phyloP scores from a whole-genome alignment of 1,284 basidiomycete species.

The Ustilago curta region DNA sequence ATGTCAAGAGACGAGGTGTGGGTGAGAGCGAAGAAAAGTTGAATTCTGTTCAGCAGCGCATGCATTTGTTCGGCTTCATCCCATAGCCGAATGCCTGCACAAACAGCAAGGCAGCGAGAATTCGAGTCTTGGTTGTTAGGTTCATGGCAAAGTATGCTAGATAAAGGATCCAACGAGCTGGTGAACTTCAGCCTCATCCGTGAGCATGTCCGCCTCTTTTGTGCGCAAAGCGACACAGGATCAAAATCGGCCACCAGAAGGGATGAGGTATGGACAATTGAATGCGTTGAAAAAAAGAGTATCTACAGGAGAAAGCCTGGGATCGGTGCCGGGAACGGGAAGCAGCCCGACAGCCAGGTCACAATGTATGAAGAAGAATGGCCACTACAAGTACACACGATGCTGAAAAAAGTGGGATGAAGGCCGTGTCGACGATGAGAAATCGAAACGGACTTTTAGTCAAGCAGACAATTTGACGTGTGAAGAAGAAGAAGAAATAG shows the following conservation, averaged over 20 bases:
- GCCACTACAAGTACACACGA: conserved; percentile 49
- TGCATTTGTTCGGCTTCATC: neutral
- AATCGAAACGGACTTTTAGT: neutral
- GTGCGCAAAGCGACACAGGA: neutral
- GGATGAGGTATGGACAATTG: conserved; percentile 2
- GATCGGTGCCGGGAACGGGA: neutral
- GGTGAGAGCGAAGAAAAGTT: neutral
- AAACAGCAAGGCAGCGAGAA: neutral
- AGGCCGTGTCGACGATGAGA: conserved; percentile 6
- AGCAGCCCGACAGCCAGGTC: neutral
- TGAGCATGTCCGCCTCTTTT: too few species aligned
- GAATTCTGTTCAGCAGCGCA: too few species aligned
- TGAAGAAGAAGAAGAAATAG: conserved; percentile 11
- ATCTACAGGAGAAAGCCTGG: conserved; percentile 11
- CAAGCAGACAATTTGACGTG: conserved; percentile 45
- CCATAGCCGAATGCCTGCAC: neutral
- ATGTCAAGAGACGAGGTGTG: neutral
- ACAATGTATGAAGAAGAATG: conserved; percentile 5
- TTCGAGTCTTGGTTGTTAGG: too few species aligned
- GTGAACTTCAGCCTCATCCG: too few species aligned
- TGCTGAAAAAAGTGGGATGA: conserved; percentile 24
- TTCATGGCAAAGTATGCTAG: too few species aligned
- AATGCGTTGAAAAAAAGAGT: conserved; percentile 6
- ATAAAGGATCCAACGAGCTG: too few species aligned
- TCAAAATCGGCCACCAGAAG: neutral